A percentile compares a stretch with the other conserved stretches of the same genome.
Evolutionary conservation across 1,284 basidiomycete genomes (phyloP).

Genomic region (Ustilago lituana): DNA sequence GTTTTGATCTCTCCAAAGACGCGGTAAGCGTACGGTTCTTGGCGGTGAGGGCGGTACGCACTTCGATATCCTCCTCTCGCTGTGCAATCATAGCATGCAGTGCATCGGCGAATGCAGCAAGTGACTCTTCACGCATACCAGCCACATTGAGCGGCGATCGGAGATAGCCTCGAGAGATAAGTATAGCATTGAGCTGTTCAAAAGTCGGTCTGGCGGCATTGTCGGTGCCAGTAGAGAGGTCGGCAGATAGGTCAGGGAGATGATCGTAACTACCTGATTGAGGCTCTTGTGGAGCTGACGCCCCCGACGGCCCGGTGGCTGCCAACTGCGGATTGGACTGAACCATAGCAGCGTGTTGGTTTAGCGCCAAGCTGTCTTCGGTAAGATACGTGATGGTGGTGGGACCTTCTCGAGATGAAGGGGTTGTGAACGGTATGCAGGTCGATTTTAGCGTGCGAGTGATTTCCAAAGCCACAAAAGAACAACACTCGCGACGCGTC

Average conservation of each 20-base stretch:
- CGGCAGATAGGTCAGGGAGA: constrained; percentile 34
- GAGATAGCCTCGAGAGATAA: constrained; percentile 52
- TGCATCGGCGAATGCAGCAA: constrained; percentile 39
- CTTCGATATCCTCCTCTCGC: constrained; percentile 52
- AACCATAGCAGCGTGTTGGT: neutral
- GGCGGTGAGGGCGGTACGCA: constrained; percentile 50
- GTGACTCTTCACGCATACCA: constrained; percentile 22
- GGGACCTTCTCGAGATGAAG: neutral
- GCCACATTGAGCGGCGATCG: constrained; percentile 34
- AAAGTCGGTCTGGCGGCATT: constrained; percentile 36
- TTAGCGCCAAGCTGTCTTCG: neutral
- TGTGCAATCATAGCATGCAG: constrained; percentile 54
- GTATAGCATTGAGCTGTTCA: constrained; percentile 51
- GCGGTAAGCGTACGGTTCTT: constrained; percentile 41
- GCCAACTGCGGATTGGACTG: neutral
- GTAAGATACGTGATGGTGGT: constrained; percentile 15
- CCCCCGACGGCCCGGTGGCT: neutral
- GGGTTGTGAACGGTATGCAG: neutral
- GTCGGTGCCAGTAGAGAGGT: constrained; percentile 23
- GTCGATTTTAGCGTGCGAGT: neutral
- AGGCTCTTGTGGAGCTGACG: neutral
- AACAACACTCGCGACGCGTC: constrained; percentile 52
- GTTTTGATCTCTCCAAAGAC: constrained; percentile 40
- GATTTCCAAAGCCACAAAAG: constrained; percentile 9
- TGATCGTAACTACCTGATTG: constrained; percentile 27